These are phyloP conservation scores for Helianthus tuberosus DNA, from an alignment of 129 eudicot species.

Conservation along the genomic window DNA sequence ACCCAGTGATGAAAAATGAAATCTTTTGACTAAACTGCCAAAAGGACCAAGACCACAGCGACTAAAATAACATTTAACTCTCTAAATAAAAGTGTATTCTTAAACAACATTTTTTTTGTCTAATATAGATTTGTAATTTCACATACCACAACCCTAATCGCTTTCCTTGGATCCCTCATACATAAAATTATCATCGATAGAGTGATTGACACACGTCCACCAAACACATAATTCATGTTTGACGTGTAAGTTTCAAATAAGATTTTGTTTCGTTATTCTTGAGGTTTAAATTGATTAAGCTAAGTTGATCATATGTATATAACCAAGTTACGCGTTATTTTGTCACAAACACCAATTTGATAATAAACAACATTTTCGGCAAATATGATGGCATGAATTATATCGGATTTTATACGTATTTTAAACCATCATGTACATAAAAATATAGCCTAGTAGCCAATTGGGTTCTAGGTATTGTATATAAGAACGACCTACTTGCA, in stretches of 20 bases:
- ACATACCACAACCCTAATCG: too few species aligned
- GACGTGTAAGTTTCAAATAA: slow-evolving; percentile 2
- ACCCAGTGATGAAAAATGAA: too few species aligned
- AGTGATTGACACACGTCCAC: not conserved
- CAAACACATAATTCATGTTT: not conserved
- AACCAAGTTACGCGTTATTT: not conserved
- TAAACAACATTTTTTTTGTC: too few species aligned
- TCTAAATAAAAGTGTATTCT: too few species aligned
- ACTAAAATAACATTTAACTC: too few species aligned
- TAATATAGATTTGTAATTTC: too few species aligned
- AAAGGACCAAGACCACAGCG: too few species aligned
- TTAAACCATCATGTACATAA: not conserved
- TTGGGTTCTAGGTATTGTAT: slow-evolving; percentile 1
- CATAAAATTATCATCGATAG: not conserved
- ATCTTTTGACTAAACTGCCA: too few species aligned
- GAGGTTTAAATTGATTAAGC: not conserved
- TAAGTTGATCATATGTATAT: too few species aligned
- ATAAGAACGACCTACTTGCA: slow-evolving; percentile 22
- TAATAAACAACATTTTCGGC: not conserved
- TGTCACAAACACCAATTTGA: slow-evolving; percentile 5
- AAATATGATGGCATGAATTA: not conserved
- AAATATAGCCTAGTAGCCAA: slow-evolving; percentile 15
- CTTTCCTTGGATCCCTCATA: not conserved
- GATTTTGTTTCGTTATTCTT: slow-evolving; percentile 1
- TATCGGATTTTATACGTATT: slow-evolving; percentile 1